These are phyloP conservation scores for Golubevia pallescens DNA, from an alignment of 1,284 basidiomycete species.

Conservation along the genomic window DNA sequence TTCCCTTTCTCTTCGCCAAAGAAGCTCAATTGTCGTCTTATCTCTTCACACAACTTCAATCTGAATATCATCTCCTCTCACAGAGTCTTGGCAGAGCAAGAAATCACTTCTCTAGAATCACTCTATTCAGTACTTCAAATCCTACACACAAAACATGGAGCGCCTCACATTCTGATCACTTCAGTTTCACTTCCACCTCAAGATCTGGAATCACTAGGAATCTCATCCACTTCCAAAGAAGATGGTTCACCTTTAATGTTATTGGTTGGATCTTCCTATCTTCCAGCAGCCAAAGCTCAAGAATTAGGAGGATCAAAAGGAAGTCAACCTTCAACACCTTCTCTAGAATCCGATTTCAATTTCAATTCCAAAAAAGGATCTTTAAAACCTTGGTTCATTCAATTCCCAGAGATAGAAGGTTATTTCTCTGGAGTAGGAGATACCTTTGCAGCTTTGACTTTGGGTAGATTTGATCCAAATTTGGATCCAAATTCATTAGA, in stretches of 20 bases:
- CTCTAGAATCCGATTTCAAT: background rate
- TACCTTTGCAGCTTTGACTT: conserved; percentile 89
- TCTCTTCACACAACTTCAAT: too few relatives aligned
- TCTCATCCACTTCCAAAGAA: conserved; percentile 10
- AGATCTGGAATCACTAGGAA: conserved; percentile 37
- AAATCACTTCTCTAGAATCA: conserved; percentile 73
- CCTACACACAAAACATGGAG: conserved; percentile 76
- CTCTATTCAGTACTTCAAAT: conserved; percentile 75
- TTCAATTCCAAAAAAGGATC: background rate
- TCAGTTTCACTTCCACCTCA: conserved; percentile 71
- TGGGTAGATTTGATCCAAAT: conserved; percentile 75
- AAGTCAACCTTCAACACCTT: too few relatives aligned
- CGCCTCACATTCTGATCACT: conserved; percentile 88
- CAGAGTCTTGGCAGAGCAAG: conserved; percentile 13
- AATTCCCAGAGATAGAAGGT: conserved; percentile 81
- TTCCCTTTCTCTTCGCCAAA: background rate
- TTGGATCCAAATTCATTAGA: background rate
- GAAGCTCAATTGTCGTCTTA: background rate
- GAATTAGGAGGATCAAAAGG: background rate
- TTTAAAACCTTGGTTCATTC: conserved; percentile 70
- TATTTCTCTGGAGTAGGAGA: conserved; percentile 98
- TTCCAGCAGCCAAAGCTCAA: conserved; percentile 34
- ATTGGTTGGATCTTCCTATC: conserved; percentile 60
- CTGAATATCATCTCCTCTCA: conserved; percentile 73
- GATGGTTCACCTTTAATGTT: conserved; percentile 44